Base-by-base conservation (phyloP, 129 eudicot species). In the Centaurea solstitialis region DNA sequence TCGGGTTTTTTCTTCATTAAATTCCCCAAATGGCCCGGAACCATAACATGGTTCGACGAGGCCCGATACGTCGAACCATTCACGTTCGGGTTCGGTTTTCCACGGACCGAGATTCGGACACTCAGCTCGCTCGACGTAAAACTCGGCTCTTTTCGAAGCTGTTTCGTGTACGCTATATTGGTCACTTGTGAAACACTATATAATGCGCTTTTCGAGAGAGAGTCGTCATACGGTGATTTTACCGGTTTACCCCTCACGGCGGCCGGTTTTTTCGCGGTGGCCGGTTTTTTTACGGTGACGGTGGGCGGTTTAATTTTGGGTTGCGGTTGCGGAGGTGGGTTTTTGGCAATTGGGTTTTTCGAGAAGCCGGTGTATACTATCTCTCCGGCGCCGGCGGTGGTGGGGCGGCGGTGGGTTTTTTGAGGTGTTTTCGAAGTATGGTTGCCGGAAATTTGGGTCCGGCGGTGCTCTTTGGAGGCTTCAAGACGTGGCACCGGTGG, bases 11-110 rank as follows among this genome's bases (percentile, higher is more conserved):
- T 79, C 86, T 73, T 90, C 89, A 68, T 57, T 81, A 86, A 24
- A 82, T 87, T 91, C 10, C 96, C 92, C 45, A 94, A 82, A 35
- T 92, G 93, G 59, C 95, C 85, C 9, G 86, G 81, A 67, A 85
- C 86, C 82, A 84, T 79, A 45, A 79, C 86, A 38, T 88, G 88
- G 59, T 85, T 88, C 1, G 90, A 82, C 3, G 95, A 85, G 70
- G 88, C 95, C 9, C 91, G 88, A 81, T 84, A 86, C 4, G 80
- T 50, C 8, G 84, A 64, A 47, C 89, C 88, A 50, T 13, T 84
- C 6, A 80, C 88, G 64, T 13, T 84, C 6, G 82, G 21, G 10
- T 77, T 76, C 37, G 87, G 45, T 43, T 84, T 85, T 23, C 84
- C 81, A 9, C 84, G 87, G 65, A 79, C 85, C 35, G 88, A 65